Conservation (phyloP, 2,329 filamentous ascomycete genomes). For the Teratosphaeria viscida region DNA sequence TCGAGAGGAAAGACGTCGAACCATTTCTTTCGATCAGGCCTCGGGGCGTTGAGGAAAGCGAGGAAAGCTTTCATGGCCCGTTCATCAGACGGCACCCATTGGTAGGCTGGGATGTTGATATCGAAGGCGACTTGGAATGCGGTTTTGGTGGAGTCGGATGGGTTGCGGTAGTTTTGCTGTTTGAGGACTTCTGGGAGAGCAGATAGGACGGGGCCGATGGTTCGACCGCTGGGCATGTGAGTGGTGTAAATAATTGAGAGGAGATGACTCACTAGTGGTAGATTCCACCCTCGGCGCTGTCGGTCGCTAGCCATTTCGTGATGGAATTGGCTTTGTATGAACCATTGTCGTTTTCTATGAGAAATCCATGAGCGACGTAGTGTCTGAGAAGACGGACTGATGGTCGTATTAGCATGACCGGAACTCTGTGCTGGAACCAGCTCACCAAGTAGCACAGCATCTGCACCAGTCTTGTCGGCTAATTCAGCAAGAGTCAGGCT, state of each 20-base stretch:
- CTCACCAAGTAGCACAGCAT: neutral
- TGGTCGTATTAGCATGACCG: neutral
- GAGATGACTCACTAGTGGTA: constrained; percentile 3
- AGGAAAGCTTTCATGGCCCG: constrained; percentile 3
- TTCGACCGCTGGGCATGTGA: neutral
- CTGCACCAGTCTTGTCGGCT: neutral
- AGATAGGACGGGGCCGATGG: neutral
- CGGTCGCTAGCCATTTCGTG: constrained; percentile 6
- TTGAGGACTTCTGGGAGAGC: constrained; percentile 3
- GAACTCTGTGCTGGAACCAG: neutral
- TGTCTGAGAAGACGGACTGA: constrained; percentile 4
- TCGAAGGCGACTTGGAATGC: constrained; percentile 3
- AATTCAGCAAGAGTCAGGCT: constrained; percentile 2
- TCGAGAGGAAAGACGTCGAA: constrained; percentile 3
- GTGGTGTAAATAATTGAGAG: neutral
- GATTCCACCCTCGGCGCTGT: constrained; percentile 5
- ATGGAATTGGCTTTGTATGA: constrained; percentile 4
- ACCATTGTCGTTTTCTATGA: neutral
- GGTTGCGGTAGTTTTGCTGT: constrained; percentile 3
- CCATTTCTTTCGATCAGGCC: neutral
- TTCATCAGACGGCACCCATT: constrained; percentile 2
- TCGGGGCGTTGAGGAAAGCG: constrained; percentile 3
- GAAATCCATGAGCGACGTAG: constrained; percentile 1
- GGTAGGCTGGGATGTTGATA: neutral
- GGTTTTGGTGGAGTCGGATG: constrained; percentile 1